phyloP scores from a whole-genome alignment of 1,284 basidiomycete species.

The Kalmanozyma brasiliensis region DNA sequence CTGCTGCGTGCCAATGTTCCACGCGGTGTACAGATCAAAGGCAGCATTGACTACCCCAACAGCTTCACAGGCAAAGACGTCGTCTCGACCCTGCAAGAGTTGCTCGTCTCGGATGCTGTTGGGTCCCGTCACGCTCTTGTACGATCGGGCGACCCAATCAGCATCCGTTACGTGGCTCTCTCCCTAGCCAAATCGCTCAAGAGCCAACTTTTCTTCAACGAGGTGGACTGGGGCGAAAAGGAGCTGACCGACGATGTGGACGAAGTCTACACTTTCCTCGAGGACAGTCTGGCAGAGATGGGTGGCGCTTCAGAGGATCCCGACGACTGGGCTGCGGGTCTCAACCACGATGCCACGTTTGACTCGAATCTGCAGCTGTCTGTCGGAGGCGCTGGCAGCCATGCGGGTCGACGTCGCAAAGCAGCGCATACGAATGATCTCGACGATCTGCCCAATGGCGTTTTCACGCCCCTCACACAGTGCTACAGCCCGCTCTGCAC shows the following conservation, averaged over 20 bases:
- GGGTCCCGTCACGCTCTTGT: slow-evolving; percentile 70
- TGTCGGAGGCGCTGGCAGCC: slow-evolving; percentile 12
- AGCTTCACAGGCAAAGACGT: slow-evolving; percentile 66
- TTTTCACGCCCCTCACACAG: slow-evolving; percentile 94
- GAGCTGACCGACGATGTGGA: slow-evolving; percentile 88
- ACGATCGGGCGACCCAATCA: slow-evolving; percentile 7
- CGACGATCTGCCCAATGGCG: slow-evolving; percentile 85
- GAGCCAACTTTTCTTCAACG: slow-evolving; percentile 92
- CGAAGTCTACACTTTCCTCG: slow-evolving; percentile 95
- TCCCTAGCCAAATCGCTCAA: slow-evolving; percentile 88
- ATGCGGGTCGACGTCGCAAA: slow-evolving; percentile 12
- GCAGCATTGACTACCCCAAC: slow-evolving; percentile 62
- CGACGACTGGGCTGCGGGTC: slow-evolving; percentile 39
- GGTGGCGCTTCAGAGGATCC: slow-evolving; percentile 19
- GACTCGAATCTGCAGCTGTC: slow-evolving; percentile 33
- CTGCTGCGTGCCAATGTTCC: slow-evolving; percentile 87
- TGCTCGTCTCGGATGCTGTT: slow-evolving; percentile 32
- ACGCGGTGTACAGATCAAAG: slow-evolving; percentile 79
- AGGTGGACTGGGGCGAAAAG: slow-evolving; percentile 92
- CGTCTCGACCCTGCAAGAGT: slow-evolving; percentile 53
- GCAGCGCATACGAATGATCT: slow-evolving; percentile 72
- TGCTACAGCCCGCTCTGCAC: slow-evolving; percentile 97
- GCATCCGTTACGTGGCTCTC: slow-evolving; percentile 77
- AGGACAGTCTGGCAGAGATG: slow-evolving; percentile 72
- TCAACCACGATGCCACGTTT: slow-evolving; percentile 24